phyloP scores from a whole-genome alignment of 208 protist species.

The Sergeia podlipaevii region DNA sequence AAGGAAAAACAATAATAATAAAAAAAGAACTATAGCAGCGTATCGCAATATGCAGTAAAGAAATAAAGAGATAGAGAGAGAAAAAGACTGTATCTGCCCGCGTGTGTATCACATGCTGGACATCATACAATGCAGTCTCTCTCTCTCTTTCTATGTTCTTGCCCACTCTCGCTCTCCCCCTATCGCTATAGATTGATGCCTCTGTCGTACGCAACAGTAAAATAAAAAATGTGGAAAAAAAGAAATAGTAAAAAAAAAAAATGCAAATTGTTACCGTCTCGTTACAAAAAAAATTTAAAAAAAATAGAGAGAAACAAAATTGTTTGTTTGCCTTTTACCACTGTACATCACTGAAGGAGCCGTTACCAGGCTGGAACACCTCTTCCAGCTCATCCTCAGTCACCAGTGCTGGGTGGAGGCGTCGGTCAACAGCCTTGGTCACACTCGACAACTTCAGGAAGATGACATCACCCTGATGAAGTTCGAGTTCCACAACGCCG shows the following conservation, averaged over 20 bases:
- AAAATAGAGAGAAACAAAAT: conserved; percentile 4
- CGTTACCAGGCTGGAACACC: conserved; percentile 82
- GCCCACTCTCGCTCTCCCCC: too few species aligned
- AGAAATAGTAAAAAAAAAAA: conserved; percentile 13
- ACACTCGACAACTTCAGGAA: conserved; percentile 84
- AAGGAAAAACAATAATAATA: conserved; percentile 7
- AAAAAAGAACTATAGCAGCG: conserved; percentile 12
- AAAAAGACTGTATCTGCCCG: not conserved
- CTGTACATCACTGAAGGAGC: conserved; percentile 85
- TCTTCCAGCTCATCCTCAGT: conserved; percentile 85
- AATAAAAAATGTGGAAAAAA: conserved; percentile 7
- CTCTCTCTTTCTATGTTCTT: conserved; percentile 14
- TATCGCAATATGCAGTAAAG: too few species aligned
- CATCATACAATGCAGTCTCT: too few species aligned
- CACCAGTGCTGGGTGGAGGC: conserved; percentile 36
- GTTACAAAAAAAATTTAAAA: conserved; percentile 17
- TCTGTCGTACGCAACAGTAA: not conserved
- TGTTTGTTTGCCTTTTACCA: conserved; percentile 37
- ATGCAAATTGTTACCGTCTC: not conserved
- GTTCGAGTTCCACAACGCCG: conserved; percentile 83
- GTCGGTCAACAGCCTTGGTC: conserved; percentile 32
- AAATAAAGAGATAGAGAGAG: conserved; percentile 9
- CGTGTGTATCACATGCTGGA: too few species aligned
- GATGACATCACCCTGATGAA: conserved; percentile 88
- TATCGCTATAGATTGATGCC: too few species aligned